These are phyloP conservation scores for Nicotiana tabacum DNA, from an alignment of 257 asterid genomes.

Conservation along the genomic window DNA sequence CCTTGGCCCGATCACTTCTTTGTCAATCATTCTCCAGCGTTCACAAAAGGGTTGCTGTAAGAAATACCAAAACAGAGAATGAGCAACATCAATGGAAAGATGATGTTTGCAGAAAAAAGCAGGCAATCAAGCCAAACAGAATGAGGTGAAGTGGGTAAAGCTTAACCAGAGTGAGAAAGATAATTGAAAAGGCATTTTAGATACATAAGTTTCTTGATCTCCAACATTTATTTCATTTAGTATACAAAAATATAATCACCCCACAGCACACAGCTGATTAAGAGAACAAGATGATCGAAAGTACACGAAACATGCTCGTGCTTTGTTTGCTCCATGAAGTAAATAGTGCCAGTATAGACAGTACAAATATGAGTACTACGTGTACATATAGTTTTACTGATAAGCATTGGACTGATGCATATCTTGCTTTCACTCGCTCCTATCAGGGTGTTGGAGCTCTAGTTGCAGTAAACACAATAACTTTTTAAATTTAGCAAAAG, in stretches of 20 bases:
- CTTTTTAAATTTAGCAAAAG: background rate
- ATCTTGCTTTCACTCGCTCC: background rate
- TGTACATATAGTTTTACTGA: background rate
- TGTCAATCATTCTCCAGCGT: slow-evolving; percentile 96
- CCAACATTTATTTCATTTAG: background rate
- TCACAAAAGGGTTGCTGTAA: slow-evolving; percentile 81
- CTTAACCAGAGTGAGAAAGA: background rate
- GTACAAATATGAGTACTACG: background rate
- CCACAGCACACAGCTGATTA: background rate
- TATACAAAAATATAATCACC: background rate
- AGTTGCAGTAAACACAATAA: background rate
- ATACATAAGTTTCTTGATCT: background rate
- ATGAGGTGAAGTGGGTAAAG: background rate
- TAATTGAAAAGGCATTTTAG: background rate
- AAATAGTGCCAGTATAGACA: background rate
- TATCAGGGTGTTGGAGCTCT: background rate
- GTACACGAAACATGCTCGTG: background rate
- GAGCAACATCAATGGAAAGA: background rate
- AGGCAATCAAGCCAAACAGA: background rate
- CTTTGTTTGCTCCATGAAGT: background rate
- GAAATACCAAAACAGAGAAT: background rate
- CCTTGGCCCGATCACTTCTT: slow-evolving; percentile 91
- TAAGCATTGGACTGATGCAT: background rate
- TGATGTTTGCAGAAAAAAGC: background rate
- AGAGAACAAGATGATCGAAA: background rate